These are phyloP conservation scores for Phytophthora pinifolia DNA, from an alignment of 352 stramenopile species.

Conservation along the genomic window DNA sequence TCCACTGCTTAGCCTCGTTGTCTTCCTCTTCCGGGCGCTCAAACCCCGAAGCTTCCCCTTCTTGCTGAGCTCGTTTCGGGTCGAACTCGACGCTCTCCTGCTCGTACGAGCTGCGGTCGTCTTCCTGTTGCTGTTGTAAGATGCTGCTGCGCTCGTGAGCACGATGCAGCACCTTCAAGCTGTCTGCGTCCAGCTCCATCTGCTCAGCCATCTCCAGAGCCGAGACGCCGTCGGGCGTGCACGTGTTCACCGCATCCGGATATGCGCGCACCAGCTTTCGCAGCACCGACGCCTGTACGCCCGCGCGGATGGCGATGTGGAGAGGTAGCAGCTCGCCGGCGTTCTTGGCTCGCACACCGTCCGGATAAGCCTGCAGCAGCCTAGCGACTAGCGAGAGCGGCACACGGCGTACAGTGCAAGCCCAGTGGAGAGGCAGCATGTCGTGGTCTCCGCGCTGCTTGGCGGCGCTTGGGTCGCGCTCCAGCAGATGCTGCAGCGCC, in stretches of 20 bases:
- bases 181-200: constrained; percentile 39
- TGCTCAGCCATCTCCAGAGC: constrained; percentile 58
- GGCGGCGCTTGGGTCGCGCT: constrained; percentile 48
- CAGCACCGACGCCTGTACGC: constrained; percentile 47
- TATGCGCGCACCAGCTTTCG: constrained; percentile 54
- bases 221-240: constrained; percentile 45
- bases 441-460: constrained; percentile 64
- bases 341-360: constrained; percentile 61
- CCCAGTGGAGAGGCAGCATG: constrained; percentile 87
- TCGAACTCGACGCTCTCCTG: constrained; percentile 13
- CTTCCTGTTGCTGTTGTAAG: constrained; percentile 17
- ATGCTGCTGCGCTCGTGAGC: constrained; percentile 19
- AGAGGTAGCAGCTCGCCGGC: constrained; percentile 65
- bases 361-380: constrained; percentile 62
- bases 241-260: constrained; percentile 47
- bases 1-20: constrained; percentile 18
- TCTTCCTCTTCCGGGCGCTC: constrained; percentile 17
- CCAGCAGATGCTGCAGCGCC: constrained; percentile 59
- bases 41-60: constrained; percentile 32
- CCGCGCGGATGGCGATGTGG: constrained; percentile 77
- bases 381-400: constrained; percentile 60
- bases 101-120: constrained; percentile 23
- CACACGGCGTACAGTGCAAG: constrained; percentile 64
- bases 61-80: constrained; percentile 21
- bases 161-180: constrained; percentile 49